Percentiles rank a stretch among this genome's conserved stretches.
phyloP scores from a whole-genome alignment of 805 yeast genomes.

The Ogataea nonfermentans region DNA sequence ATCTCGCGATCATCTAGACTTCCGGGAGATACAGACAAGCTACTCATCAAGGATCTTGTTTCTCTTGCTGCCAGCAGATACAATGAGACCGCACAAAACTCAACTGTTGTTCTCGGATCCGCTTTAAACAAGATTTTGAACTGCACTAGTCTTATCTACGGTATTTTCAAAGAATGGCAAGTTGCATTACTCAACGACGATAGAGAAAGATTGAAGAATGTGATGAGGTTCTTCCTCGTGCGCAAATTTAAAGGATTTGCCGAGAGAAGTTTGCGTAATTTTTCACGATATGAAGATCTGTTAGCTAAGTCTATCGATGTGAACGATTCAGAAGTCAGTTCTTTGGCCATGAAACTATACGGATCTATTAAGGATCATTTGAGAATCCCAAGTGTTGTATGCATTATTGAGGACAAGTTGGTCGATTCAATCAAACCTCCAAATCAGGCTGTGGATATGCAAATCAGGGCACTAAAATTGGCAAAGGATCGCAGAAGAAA shows the following conservation, averaged over 20 bases:
- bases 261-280: slow-evolving; percentile 53
- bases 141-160: slow-evolving; percentile 50
- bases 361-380: slow-evolving; percentile 39
- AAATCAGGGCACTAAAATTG: slow-evolving; percentile 54
- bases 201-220: slow-evolving; percentile 59
- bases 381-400: slow-evolving; percentile 49
- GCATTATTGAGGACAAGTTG: slow-evolving; percentile 46
- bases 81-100: slow-evolving; percentile 63
- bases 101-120: slow-evolving; percentile 64
- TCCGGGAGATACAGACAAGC: slow-evolving; percentile 62
- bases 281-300: slow-evolving; percentile 46
- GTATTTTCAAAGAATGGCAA: slow-evolving; percentile 42
- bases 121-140: slow-evolving; percentile 66
- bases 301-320: slow-evolving; percentile 54
- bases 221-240: slow-evolving; percentile 54
- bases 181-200: slow-evolving; percentile 48
- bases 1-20: slow-evolving; percentile 71
- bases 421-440: slow-evolving; percentile 57
- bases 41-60: slow-evolving; percentile 64
- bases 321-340: slow-evolving; percentile 55
- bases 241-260: slow-evolving; percentile 58
- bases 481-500: slow-evolving; percentile 62
- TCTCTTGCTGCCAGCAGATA: slow-evolving; percentile 66
- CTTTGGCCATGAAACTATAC: slow-evolving; percentile 52
- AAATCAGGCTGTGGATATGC: slow-evolving; percentile 50